Evolutionary conservation across 495 filamentous ascomycete genomes (phyloP), one percentile per base, ranked within the genome.

Genomic region (Staphylotrichum longicolle): DNA sequence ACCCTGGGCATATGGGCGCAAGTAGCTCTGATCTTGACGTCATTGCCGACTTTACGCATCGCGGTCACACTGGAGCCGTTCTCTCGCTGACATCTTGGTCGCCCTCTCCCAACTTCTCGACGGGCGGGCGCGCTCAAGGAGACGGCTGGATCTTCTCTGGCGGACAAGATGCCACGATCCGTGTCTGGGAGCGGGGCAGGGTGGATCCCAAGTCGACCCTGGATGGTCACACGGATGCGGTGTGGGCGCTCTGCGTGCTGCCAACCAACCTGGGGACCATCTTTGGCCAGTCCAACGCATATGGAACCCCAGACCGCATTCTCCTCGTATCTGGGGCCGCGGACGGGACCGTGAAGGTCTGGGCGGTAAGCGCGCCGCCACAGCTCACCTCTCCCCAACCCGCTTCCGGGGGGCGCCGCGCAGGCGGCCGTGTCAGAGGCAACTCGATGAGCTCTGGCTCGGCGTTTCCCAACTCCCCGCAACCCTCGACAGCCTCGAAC

Each of bases 91-190:
- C 95, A 3, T 88, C 94, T 3, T 96, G 89, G 78, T 91, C 92
- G 2, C 84, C 91, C 4, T 84, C 87, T 6, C 87, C 91, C 46
- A 90, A 89, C 66, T 94, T 96, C 72, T 89, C 88, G 8, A 95
- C 91, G 35, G 92, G 91, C 20, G 93, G 92, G 8, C 85, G 91
- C 58, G 88, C 86, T 1, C 80, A 87, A 58, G 91, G 91, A 20
- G 93, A 96, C 64, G 95, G 95, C 6, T 98, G 95, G 94, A 88
- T 98, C 42, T 98, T 98, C 74, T 97, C 93, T 15, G 94, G 95
- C 46, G 94, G 94, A 4, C 91, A 96, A 69, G 94, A 98, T 72
- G 85, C 92, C 4, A 95, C 92, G 9, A 85, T 98, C 20, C 84
- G 91, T 33, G 91, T 98, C 3, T 98, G 94, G 94, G 93, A 98